Percentiles rank a stretch among this genome's conserved stretches.
Conservation (phyloP, 306 rosid species). For the Cucurbita maxima region DNA sequence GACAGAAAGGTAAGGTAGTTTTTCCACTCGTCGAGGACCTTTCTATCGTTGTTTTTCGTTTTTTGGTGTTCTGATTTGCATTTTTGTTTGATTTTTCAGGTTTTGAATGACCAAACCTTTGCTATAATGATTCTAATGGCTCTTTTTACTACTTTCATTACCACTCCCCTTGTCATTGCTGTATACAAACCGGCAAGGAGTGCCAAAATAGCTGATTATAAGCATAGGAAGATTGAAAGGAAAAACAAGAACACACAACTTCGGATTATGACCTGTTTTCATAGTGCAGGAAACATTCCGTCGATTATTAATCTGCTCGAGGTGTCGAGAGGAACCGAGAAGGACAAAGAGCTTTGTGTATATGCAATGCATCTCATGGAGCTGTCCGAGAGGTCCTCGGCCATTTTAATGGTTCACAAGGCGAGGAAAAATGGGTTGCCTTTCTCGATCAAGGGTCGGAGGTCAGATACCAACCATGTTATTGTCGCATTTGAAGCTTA, state of each 20-base stretch:
- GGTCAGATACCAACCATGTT: conserved; percentile 27
- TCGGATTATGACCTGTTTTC: conserved; percentile 58
- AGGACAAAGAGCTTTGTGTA: conserved; percentile 41
- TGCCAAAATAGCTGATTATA: conserved; percentile 28
- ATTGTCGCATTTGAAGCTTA: conserved; percentile 64
- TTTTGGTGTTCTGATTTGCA: neutral
- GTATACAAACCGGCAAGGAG: conserved; percentile 52
- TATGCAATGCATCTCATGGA: conserved; percentile 83
- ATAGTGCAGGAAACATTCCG: conserved; percentile 47
- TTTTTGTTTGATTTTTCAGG: conserved; percentile 34
- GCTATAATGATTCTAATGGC: conserved; percentile 93
- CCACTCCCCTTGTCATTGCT: conserved; percentile 57
- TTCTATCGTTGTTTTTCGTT: neutral
- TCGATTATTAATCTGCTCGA: conserved; percentile 61
- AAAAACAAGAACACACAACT: conserved; percentile 36
- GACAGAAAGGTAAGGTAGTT: conserved; percentile 50
- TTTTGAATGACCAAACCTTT: conserved; percentile 81
- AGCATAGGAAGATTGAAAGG: conserved; percentile 45
- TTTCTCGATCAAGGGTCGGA: conserved; percentile 40
- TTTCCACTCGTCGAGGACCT: neutral
- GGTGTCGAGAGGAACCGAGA: conserved; percentile 58
- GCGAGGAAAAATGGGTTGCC: conserved; percentile 71
- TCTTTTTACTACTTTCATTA: conserved; percentile 64
- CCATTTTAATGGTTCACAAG: conserved; percentile 67
- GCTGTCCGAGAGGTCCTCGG: conserved; percentile 71